Evolutionary conservation across 768 basidiomycete species (phyloP).

Genomic region (Strobilomyces echinocephalus): DNA sequence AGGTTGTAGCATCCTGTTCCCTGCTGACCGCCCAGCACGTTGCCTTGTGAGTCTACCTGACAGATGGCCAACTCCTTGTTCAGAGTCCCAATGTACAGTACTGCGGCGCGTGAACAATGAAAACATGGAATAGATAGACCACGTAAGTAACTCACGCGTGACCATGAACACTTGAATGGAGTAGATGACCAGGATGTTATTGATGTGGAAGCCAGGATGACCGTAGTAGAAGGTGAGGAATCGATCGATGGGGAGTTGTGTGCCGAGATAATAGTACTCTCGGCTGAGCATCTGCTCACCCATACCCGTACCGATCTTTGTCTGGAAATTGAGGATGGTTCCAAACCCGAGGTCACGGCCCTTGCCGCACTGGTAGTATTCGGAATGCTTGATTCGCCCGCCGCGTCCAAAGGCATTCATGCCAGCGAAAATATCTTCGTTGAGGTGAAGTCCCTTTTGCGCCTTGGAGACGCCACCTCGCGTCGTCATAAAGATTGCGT

Average conservation of each 20-base stretch:
- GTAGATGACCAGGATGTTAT: conserved; percentile 98
- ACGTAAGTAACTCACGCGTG: conserved; percentile 55
- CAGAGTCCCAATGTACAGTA: conserved; percentile 92
- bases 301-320: conserved; percentile 99
- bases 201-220: conserved; percentile 99
- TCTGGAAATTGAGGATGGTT: conserved; percentile 99
- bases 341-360: conserved; percentile 99
- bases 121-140: not conserved
- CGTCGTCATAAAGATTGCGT: conserved; percentile 96
- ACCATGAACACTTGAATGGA: conserved; percentile 98
- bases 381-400: conserved; percentile 98
- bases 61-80: conserved; percentile 93
- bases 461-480: conserved; percentile 99
- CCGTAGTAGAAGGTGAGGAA: conserved; percentile 99
- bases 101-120: conserved; percentile 35
- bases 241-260: conserved; percentile 94
- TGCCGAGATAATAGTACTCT: conserved; percentile 98
- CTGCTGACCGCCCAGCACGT: conserved; percentile 76
- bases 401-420: conserved; percentile 99
- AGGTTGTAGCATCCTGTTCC: conserved; percentile 86
- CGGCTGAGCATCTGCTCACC: conserved; percentile 99
- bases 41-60: conserved; percentile 73
- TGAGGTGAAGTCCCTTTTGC: conserved; percentile 96
- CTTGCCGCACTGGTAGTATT: conserved; percentile 99
- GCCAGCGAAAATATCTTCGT: conserved; percentile 99